Evolutionary conservation across 306 rosid species (phyloP).

Genomic region (Sechiopsis laciniata): DNA sequence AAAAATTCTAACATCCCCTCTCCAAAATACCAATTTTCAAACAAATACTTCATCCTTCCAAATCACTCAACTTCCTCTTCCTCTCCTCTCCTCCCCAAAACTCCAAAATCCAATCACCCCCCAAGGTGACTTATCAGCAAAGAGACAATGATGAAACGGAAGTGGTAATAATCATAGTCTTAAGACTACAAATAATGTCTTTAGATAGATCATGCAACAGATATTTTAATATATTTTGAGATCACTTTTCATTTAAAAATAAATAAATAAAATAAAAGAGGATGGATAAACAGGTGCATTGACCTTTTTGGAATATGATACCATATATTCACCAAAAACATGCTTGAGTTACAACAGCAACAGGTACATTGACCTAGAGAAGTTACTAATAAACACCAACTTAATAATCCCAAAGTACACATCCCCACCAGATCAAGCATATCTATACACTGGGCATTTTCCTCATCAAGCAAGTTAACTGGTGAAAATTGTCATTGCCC

Average conservation of each 20-base stretch:
- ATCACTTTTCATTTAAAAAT: neutral
- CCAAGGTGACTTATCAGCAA: neutral
- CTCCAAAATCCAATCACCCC: too few relatives aligned
- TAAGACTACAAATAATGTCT: neutral
- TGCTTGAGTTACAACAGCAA: too few relatives aligned
- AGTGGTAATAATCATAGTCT: neutral
- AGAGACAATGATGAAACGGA: neutral
- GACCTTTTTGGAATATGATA: too few relatives aligned
- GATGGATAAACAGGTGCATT: neutral
- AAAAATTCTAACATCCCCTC: too few relatives aligned
- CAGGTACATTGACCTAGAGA: too few relatives aligned
- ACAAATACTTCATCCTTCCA: too few relatives aligned
- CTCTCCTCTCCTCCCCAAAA: too few relatives aligned
- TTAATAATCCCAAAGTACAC: neutral
- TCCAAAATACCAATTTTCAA: too few relatives aligned
- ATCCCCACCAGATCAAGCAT: neutral
- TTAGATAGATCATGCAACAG: neutral
- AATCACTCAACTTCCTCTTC: too few relatives aligned
- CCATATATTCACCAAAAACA: too few relatives aligned
- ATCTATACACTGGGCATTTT: neutral
- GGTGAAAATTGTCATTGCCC: too few relatives aligned
- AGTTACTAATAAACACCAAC: too few relatives aligned
- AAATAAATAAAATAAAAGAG: neutral
- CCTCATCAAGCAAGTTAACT: constrained; percentile 13
- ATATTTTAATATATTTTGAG: neutral